Evolutionary conservation across 2,329 filamentous ascomycete genomes (phyloP), one percentile per base, ranked within the genome.

Genomic region (Canariomyces notabilis): DNA sequence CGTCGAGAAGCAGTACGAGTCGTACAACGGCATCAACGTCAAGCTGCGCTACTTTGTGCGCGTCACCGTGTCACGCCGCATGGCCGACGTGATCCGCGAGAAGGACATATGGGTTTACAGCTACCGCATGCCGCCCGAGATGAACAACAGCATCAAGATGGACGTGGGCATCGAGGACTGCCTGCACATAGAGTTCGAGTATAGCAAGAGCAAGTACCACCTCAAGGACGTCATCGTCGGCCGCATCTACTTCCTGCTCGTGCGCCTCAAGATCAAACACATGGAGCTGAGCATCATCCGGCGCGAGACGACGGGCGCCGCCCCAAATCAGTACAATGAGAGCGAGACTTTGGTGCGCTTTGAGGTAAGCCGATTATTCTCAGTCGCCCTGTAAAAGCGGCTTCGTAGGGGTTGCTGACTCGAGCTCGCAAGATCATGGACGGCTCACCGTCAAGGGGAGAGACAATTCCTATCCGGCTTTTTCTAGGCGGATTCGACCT

Each of bases 81-180:
- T 98, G 89, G 89, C 89, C 60, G 93, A 98, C 64, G 91, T 98
- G 48, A 89, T 97, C 61, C 86, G 94, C 59, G 94, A 98, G 72
- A 98, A 98, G 79, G 94, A 98, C 68, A 86, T 98, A 55, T 98
- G 94, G 94, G 94, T 98, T 46, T 98, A 98, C 75, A 93, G 85
- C 54, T 98, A 98, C 76, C 84, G 90, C 67, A 91, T 97, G 74
- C 91, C 93, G 16, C 93, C 93, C 15, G 93, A 98, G 79, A 94
- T 89, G 69, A 98, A 97, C 75, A 90, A 83, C 70, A 89, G 87
- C 58, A 98, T 98, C 76, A 98, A 98, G 79, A 98, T 98, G 93
- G 93, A 98, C 65, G 93, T 98, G 49, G 93, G 93, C 48, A 98
- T 98, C 63, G 93, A 98, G 72, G 94, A 98, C 72, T 98, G 93